Evolutionary conservation across 2,329 filamentous ascomycete genomes (phyloP), one percentile per base, ranked within the genome.

Genomic region (Colletotrichum filicis): DNA sequence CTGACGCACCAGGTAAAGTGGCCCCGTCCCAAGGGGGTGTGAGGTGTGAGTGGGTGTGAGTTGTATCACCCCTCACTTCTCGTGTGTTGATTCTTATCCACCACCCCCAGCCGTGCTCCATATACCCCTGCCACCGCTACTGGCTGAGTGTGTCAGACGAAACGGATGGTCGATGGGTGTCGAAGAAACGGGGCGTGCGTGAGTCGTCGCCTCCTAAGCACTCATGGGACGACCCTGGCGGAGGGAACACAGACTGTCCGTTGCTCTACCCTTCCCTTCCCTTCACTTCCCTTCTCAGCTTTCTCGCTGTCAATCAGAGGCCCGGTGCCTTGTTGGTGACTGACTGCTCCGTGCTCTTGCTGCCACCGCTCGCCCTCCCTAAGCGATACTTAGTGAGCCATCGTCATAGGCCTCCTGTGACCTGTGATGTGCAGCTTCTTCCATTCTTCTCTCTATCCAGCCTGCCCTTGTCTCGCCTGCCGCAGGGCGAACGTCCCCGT

Each of bases 1-100:
- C 85, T 87, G 85, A 87, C 85, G 86, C 85, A 86, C 81, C 79
- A 83, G 82, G 83, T 84, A 82, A 84, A 83, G 80, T 83, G 82
- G 81, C 71, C 52, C 66, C 71, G 76, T 76, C 77, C 75, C 66
- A 71, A 76, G 73, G 77, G 76, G 77, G 75, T 74, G 76, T 55
- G 53, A 24, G 8, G 22, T 37, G 46, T 49, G 60, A 11, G 14
- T 28, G 55, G 65, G 61, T 22, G 67, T 42, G 59, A 16, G 6
- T 5, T 7, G 63, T 71, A 24, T 57, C 46, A 42, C 28, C 59
- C 32, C 58, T 24, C 35, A 14, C 8, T 35, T 68, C 60, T 71
- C 65, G 65, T 74, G 71, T 67, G 55, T 55, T 70, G 62, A 73
- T 59, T 72, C 64, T 72, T 30, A 56, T 46, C 42, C 58, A 35